Evolutionary conservation across 495 filamentous ascomycete species (phyloP).

Genomic region (Penicillium odoratum): DNA sequence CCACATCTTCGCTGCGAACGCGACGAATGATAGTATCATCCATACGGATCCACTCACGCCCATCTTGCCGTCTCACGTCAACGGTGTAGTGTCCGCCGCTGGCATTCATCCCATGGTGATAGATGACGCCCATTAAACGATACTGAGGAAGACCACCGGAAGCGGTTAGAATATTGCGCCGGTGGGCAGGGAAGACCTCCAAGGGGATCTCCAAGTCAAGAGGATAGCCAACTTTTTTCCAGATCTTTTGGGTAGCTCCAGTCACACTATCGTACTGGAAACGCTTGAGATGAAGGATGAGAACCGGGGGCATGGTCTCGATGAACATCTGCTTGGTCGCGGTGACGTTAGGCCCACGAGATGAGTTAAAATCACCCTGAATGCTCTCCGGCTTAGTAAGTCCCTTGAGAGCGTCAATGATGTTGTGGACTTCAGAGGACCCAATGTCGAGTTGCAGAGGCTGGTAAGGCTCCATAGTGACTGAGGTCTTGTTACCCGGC

Average conservation of each 20-base stretch:
- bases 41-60: conserved; percentile 89
- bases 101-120: conserved; percentile 95
- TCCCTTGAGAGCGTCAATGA: conserved; percentile 85
- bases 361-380: conserved; percentile 82
- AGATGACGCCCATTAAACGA: conserved; percentile 85
- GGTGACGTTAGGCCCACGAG: conserved; percentile 70
- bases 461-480: conserved; percentile 91
- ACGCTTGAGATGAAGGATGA: conserved; percentile 94
- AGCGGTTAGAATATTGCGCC: conserved; percentile 60
- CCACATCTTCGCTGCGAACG: conserved; percentile 85
- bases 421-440: conserved; percentile 78
- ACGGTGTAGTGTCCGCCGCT: conserved; percentile 96
- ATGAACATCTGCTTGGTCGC: conserved; percentile 95
- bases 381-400: conserved; percentile 81
- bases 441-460: conserved; percentile 94
- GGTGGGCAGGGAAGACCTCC: conserved; percentile 81
- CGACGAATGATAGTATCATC: conserved; percentile 91
- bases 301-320: conserved; percentile 85
- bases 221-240: conserved; percentile 96
- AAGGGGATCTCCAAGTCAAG: conserved; percentile 91
- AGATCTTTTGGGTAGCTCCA: conserved; percentile 89
- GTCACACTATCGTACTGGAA: conserved; percentile 94
- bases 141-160: conserved; percentile 76
- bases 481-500: conserved; percentile 82
- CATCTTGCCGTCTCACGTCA: conserved; percentile 91